Evolutionary conservation across 202 grass and related monocot species (phyloP), one percentile per base, ranked within the genome.

Genomic region (Cymbopogon flexuosus): DNA sequence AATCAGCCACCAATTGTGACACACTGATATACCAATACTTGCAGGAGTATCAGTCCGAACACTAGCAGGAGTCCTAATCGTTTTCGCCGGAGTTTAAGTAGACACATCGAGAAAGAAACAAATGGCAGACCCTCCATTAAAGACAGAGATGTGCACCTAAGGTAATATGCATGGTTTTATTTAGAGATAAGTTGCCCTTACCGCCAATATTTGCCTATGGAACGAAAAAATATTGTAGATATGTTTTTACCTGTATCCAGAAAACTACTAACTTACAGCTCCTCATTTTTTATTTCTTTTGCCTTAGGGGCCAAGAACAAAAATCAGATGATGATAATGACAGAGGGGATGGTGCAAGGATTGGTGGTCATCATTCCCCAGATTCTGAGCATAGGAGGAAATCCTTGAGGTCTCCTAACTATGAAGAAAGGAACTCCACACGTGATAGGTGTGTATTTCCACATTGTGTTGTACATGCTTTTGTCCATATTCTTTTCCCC

Each of bases 11-110:
- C 33, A 10, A 43, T 81, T 68, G 11, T 85, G 65, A 34, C 8
- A 7, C 5, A 7, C 36, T 35, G 34, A 37, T 79, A 16, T 64
- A 33, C 33, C 21, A 27, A 61, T 75, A 41, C 62, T 61, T 93
- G 36, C 67, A 95, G 88, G 84, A 87, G 84, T 73, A 75, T n/a
- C 23, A 96, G 89, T 87, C 90, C 87, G 46, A 39, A 81, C 71
- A 75, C 10, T 74, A 90, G 69, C 34, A 75, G 30, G 63, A 98
- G 92, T 73, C 89, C 94, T 46, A 68, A 87, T 81, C 88, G 6
- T 22, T 66, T 86, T 65, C 72, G 12, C 66, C 68, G 85, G 72
- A 92, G 61, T 81, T 70, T 19, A 62, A 94, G 81, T 79, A 85
- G 79, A 62, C 87, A 92, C 24, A 62, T 33, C 22, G 78, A 90